A percentile compares a stretch with the other conserved stretches of the same genome.
Evolutionary conservation across 1,284 basidiomycete genomes (phyloP).

Genomic region (Pascua guehoae): DNA sequence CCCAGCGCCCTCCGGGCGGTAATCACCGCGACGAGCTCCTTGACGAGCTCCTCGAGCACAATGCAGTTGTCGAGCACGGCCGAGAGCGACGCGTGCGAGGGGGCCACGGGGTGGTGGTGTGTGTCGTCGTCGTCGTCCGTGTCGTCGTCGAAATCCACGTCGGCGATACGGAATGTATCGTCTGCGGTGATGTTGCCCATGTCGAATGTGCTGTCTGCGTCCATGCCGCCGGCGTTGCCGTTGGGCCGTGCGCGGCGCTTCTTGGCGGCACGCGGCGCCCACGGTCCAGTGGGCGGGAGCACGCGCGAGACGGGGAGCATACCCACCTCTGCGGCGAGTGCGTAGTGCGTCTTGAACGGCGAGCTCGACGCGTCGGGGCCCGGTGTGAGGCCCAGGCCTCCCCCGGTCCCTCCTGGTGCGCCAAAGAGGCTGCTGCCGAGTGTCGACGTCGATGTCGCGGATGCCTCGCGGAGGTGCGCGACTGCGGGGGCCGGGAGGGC

Average conservation of each 20-base stretch:
- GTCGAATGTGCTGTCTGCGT: background rate
- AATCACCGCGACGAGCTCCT: conserved; percentile 84
- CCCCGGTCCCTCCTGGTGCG: background rate
- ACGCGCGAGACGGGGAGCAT: conserved; percentile 61
- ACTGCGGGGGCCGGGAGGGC: background rate
- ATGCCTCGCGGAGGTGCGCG: background rate
- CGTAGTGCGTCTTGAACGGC: conserved; percentile 70
- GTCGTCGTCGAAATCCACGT: conserved; percentile 15
- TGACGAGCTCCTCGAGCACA: conserved; percentile 89
- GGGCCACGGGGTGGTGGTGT: background rate
- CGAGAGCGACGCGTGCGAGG: conserved; percentile 64
- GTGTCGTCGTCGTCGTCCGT: conserved; percentile 3
- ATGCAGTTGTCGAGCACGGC: conserved; percentile 90
- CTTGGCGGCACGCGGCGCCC: conserved; percentile 53
- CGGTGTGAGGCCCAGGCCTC: background rate
- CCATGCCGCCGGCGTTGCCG: background rate
- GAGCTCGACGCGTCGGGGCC: background rate
- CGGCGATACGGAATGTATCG: background rate
- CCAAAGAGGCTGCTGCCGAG: background rate
- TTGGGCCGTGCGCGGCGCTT: conserved; percentile 23
- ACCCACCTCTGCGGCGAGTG: conserved; percentile 63
- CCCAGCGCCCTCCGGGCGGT: conserved; percentile 80
- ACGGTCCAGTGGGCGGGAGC: conserved; percentile 53
- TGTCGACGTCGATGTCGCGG: background rate
- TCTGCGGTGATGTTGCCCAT: background rate